Evolutionary conservation across 768 basidiomycete genomes (phyloP).

Genomic region (Infundibulicybe gibba): DNA sequence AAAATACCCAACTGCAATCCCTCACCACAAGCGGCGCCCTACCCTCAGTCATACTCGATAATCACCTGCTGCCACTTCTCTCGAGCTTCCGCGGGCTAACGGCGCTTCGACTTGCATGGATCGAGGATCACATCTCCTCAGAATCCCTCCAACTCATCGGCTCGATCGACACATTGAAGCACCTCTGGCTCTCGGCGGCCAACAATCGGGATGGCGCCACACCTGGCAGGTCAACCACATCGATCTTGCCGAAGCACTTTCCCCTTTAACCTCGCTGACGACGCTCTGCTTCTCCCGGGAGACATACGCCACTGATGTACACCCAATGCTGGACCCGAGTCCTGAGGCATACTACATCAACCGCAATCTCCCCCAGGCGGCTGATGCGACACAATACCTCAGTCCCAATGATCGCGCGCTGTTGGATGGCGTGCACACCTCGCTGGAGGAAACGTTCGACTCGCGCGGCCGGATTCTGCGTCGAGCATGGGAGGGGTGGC

Average conservation of each 20-base stretch:
- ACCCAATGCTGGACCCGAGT: constrained; percentile 17
- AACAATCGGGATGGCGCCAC: background rate
- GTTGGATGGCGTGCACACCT: too few species aligned
- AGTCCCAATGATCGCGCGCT: too few species aligned
- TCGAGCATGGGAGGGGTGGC: background rate
- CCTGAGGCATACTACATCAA: background rate
- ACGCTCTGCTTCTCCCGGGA: background rate
- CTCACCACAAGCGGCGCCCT: constrained; percentile 14
- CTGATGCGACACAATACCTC: too few species aligned
- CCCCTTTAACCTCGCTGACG: background rate
- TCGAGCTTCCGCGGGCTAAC: constrained; percentile 13
- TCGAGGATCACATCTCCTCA: constrained; percentile 10
- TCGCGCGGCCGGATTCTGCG: background rate
- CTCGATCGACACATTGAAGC: constrained; percentile 6
- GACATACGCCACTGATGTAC: constrained; percentile 2
- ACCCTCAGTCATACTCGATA: constrained; percentile 11
- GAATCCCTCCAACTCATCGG: constrained; percentile 15
- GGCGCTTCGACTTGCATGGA: constrained; percentile 20
- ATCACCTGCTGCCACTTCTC: constrained; percentile 14
- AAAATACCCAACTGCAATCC: constrained; percentile 20
- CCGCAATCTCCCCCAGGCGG: background rate
- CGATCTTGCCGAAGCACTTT: background rate
- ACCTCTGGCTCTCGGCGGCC: background rate
- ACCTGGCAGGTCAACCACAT: background rate
- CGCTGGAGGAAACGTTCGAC: too few species aligned